Evolutionary conservation across 306 rosid species (phyloP).

Genomic region (Rosa lucieae): DNA sequence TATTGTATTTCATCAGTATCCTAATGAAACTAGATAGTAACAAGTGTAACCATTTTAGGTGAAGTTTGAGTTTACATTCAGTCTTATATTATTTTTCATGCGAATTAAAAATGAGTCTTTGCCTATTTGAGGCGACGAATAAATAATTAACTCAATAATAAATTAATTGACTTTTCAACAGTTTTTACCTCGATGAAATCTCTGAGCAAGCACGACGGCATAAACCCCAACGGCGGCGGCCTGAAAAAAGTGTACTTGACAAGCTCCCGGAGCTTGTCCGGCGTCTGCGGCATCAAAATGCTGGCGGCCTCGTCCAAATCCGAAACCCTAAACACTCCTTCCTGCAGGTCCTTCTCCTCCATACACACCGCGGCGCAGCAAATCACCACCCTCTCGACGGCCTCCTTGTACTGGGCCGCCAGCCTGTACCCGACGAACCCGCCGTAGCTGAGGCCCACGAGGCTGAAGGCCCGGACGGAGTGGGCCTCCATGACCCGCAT

Average conservation of each 20-base stretch:
- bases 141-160: too few relatives aligned
- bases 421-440: slow-evolving; percentile 75
- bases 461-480: slow-evolving; percentile 40
- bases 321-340: slow-evolving; percentile 53
- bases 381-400: slow-evolving; percentile 77
- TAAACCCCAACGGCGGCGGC: slow-evolving; percentile 34
- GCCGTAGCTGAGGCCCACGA: slow-evolving; percentile 86
- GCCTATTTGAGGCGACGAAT: too few relatives aligned
- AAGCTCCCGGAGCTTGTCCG: slow-evolving; percentile 50
- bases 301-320: slow-evolving; percentile 65
- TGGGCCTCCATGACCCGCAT: slow-evolving; percentile 65
- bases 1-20: too few relatives aligned
- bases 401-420: slow-evolving; percentile 47
- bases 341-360: slow-evolving; percentile 74
- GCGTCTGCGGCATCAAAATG: slow-evolving; percentile 73
- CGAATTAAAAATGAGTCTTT: too few relatives aligned
- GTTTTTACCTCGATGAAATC: slow-evolving; percentile 71
- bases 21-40: too few relatives aligned
- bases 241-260: slow-evolving; percentile 43
- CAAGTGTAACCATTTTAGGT: too few relatives aligned
- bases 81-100: too few relatives aligned
- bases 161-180: not conserved
- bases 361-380: slow-evolving; percentile 73
- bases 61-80: too few relatives aligned
- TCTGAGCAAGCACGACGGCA: slow-evolving; percentile 68